Percentiles rank a stretch among this genome's conserved stretches.
Evolutionary conservation across 495 filamentous ascomycete species (phyloP).

Genomic region (Talaromyces ruber): DNA sequence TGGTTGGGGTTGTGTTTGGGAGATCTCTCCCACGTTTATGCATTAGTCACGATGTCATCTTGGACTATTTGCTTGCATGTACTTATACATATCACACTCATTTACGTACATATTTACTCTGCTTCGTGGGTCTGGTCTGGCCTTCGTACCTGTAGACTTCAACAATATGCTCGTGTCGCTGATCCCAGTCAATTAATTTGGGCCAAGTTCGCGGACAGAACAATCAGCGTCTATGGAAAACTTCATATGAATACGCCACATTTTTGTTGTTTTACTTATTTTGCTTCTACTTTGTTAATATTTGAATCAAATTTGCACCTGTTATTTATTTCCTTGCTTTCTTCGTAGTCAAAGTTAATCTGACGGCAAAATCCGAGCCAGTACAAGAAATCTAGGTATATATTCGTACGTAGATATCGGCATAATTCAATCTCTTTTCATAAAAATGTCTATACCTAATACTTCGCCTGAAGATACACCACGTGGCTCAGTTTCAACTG

Average conservation of each 20-base stretch:
- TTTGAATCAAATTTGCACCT: not conserved
- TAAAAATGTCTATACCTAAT: not conserved
- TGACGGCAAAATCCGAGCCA: not conserved
- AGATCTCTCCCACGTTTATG: not conserved
- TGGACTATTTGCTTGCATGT: not conserved
- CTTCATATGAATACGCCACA: not conserved
- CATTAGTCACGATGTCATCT: not conserved
- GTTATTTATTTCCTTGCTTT: not conserved
- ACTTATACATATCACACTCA: not conserved
- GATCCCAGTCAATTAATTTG: not conserved
- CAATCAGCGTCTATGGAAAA: not conserved
- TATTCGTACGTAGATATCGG: not conserved
- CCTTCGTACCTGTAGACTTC: not conserved
- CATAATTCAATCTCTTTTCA: not conserved
- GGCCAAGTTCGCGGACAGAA: not conserved
- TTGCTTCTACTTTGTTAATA: not conserved
- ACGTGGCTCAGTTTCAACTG: not conserved
- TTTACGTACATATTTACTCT: not conserved
- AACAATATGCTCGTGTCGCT: not conserved
- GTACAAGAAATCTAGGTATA: not conserved
- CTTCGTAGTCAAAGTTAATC: not conserved
- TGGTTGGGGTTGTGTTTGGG: not conserved
- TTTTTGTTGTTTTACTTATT: not conserved
- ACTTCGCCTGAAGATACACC: not conserved
- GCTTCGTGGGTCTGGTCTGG: not conserved